These are phyloP conservation scores for Ichthyophonus hoferi DNA, from an alignment of 208 protist species.

Conservation along the genomic window DNA sequence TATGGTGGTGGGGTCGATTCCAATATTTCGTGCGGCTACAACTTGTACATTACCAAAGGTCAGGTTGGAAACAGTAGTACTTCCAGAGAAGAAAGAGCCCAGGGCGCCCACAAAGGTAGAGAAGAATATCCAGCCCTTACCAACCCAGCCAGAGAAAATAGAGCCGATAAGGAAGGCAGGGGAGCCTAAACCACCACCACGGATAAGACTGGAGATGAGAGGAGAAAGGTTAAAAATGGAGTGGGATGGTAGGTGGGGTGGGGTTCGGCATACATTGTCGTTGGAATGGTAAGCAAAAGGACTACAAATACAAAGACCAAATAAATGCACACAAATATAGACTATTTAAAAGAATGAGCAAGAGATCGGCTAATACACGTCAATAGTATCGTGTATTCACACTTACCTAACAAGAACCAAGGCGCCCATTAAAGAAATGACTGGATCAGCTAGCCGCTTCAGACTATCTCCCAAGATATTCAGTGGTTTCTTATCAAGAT, in stretches of 20 bases:
- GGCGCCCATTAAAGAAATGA: not conserved
- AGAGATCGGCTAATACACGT: no score
- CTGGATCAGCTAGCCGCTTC: not conserved
- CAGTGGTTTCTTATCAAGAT: not conserved
- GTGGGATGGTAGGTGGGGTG: not conserved
- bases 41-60: slow-evolving; percentile 28
- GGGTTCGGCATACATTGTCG: not conserved
- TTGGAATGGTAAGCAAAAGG: no score
- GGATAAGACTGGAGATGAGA: not conserved
- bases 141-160: slow-evolving; percentile 20
- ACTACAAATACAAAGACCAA: no score
- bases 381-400: no score
- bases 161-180: slow-evolving; percentile 32
- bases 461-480: not conserved
- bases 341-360: no score
- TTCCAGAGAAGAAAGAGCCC: slow-evolving; percentile 29
- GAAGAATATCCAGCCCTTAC: slow-evolving; percentile 1
- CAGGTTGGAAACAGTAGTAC: slow-evolving; percentile 17
- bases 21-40: slow-evolving; percentile 16
- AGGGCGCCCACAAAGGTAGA: slow-evolving; percentile 23
- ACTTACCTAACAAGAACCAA: not conserved
- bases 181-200: slow-evolving; percentile 6
- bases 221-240: not conserved
- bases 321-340: no score
- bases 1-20: slow-evolving; percentile 8